A percentile compares a stretch with the other conserved stretches of the same genome.
Conservation (phyloP, 768 basidiomycete species). For the Arthromyces matolae region DNA sequence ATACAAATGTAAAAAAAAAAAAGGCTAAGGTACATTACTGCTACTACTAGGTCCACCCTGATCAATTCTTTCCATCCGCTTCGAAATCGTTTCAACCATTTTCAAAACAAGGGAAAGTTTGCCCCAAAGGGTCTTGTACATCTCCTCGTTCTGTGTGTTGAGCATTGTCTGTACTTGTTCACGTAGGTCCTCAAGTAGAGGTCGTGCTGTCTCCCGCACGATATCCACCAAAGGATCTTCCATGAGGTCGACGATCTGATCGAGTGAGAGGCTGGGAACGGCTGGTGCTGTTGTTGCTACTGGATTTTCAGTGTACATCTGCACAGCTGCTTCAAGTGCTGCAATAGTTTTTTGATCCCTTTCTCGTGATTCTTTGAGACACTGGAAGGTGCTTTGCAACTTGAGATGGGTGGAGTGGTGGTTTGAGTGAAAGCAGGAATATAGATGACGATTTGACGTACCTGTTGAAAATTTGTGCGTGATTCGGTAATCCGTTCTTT, state of each 20-base stretch:
- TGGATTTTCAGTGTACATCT: constrained; percentile 17
- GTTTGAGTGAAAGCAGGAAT: too few relatives aligned
- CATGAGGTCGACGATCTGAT: constrained; percentile 21
- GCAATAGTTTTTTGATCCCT: constrained; percentile 18
- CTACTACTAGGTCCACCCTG: too few relatives aligned
- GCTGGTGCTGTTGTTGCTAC: constrained; percentile 19
- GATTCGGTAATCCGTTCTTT: constrained; percentile 4
- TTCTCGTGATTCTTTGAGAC: constrained; percentile 11
- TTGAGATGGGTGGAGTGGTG: not conserved
- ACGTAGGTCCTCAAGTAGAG: constrained; percentile 21
- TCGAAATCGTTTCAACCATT: constrained; percentile 18
- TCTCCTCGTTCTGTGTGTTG: constrained; percentile 18
- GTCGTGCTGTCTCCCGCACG: constrained; percentile 20
- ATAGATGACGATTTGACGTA: constrained; percentile 1
- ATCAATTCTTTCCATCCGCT: constrained; percentile 8
- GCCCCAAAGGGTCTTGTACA: constrained; percentile 24
- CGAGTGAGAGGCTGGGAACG: constrained; percentile 13
- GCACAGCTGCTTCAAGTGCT: constrained; percentile 23
- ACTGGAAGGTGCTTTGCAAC: constrained; percentile 15
- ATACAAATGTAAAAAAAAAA: too few relatives aligned
- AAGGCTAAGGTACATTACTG: too few relatives aligned
- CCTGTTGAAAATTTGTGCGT: constrained; percentile 11
- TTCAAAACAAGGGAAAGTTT: constrained; percentile 19
- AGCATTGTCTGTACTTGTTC: constrained; percentile 21
- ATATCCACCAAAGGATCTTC: constrained; percentile 23